Conservation (phyloP, 768 basidiomycete genomes). For the Pleurotus platypus region DNA sequence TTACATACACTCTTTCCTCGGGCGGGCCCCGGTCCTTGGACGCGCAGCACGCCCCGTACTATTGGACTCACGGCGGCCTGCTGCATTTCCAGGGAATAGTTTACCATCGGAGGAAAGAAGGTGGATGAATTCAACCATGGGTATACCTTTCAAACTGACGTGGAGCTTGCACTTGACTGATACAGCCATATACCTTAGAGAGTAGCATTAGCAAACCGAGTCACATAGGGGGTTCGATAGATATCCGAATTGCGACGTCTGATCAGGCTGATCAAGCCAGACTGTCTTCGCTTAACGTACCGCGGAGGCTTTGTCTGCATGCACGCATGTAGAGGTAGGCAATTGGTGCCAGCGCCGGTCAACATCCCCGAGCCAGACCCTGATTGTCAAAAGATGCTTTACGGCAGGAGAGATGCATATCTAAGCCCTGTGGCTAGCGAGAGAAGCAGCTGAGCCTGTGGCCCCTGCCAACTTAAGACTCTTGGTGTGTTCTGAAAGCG, state of each 20-base stretch:
- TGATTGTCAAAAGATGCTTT: not conserved
- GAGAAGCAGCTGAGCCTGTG: not conserved
- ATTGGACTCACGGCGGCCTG: not conserved
- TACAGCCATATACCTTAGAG: not conserved
- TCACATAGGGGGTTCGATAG: not conserved
- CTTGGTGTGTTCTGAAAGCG: too few relatives aligned
- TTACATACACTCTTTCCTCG: not conserved
- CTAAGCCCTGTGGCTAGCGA: too few relatives aligned
- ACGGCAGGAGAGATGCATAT: constrained; percentile 1
- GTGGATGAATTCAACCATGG: not conserved
- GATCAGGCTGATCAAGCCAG: not conserved
- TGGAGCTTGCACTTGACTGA: not conserved
- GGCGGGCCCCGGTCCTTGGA: not conserved
- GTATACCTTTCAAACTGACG: not conserved
- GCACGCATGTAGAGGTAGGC: not conserved
- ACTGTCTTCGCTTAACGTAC: not conserved
- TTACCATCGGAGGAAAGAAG: not conserved
- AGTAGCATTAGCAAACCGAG: not conserved
- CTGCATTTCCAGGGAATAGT: not conserved
- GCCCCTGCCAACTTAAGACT: not conserved
- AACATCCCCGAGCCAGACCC: constrained; percentile 2
- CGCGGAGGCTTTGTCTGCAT: too few relatives aligned
- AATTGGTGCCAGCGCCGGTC: not conserved
- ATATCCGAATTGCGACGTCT: not conserved
- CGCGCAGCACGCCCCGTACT: not conserved